phyloP scores from a whole-genome alignment of 371 early-diverging fungal species.

The Umbelopsis sp. region DNA sequence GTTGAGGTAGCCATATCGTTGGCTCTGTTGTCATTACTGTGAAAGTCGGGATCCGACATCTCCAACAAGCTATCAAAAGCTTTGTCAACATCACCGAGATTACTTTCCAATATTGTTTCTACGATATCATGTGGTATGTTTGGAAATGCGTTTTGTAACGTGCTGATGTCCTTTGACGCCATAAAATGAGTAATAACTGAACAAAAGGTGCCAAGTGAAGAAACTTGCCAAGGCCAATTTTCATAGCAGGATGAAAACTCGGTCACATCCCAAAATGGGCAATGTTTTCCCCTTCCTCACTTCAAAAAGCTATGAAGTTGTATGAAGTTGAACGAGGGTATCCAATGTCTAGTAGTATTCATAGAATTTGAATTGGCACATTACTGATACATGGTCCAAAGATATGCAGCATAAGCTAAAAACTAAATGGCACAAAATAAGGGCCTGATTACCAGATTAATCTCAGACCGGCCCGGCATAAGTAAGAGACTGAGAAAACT shows the following conservation, averaged over 20 bases:
- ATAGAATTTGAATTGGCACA: too few relatives aligned
- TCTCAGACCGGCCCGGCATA: too few relatives aligned
- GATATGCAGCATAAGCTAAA: too few relatives aligned
- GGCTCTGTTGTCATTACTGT: background rate
- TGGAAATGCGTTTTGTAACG: slow-evolving; percentile 1
- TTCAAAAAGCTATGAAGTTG: background rate
- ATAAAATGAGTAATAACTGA: background rate
- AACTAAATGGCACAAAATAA: too few relatives aligned
- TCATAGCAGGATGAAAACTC: background rate
- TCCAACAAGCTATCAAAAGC: background rate
- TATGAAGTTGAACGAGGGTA: background rate
- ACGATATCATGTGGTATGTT: background rate
- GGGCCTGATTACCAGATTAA: too few relatives aligned
- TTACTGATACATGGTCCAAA: too few relatives aligned
- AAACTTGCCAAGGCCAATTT: slow-evolving; percentile 3
- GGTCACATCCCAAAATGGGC: background rate
- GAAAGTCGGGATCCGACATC: slow-evolving; percentile 15
- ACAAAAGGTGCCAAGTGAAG: background rate
- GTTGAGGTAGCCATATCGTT: background rate
- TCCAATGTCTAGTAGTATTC: background rate
- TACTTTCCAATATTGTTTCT: slow-evolving; percentile 10
- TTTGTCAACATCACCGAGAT: slow-evolving; percentile 16
- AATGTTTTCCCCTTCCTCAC: background rate
- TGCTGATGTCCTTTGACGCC: background rate
- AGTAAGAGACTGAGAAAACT: too few relatives aligned